Conservation (phyloP, 2,329 filamentous ascomycete genomes). For the Ophiognomonia clavigignenti-juglandacearum region DNA sequence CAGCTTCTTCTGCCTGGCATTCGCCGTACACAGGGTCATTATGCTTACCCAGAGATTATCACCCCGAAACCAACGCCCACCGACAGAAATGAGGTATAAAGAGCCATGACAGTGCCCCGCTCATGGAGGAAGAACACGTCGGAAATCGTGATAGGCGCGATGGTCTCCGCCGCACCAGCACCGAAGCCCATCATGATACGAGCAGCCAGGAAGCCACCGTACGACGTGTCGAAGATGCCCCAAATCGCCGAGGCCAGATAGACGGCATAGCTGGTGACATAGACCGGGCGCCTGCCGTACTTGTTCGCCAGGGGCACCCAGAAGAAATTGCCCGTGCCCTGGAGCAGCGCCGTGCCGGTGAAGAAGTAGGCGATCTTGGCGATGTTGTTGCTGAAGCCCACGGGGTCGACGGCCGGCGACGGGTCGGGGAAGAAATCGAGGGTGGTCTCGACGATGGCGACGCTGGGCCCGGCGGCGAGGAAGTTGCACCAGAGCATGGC, state of each 20-base stretch:
- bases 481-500: conserved; percentile 55
- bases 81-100: conserved; percentile 36
- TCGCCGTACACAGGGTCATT: not conserved
- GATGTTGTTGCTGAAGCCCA: conserved; percentile 29
- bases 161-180: conserved; percentile 47
- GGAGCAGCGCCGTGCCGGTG: conserved; percentile 43
- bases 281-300: conserved; percentile 38
- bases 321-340: conserved; percentile 41
- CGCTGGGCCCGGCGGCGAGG: conserved; percentile 48
- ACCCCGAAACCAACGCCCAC: conserved; percentile 38
- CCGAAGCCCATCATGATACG: conserved; percentile 49
- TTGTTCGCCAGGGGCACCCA: conserved; percentile 43
- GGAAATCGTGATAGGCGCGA: conserved; percentile 46
- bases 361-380: conserved; percentile 47
- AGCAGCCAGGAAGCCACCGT: conserved; percentile 37
- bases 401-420: conserved; percentile 20
- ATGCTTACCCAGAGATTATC: conserved; percentile 34
- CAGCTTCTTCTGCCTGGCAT: not conserved
- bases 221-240: conserved; percentile 37
- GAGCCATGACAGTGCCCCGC: conserved; percentile 45
- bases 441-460: conserved; percentile 44
- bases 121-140: conserved; percentile 56
- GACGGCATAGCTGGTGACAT: conserved; percentile 37
- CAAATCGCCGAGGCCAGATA: conserved; percentile 38
- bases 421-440: conserved; percentile 39